Percentiles rank a stretch among this genome's conserved stretches.
phyloP scores from a whole-genome alignment of 805 yeast genomes.

The Priceomyces melissophilus region DNA sequence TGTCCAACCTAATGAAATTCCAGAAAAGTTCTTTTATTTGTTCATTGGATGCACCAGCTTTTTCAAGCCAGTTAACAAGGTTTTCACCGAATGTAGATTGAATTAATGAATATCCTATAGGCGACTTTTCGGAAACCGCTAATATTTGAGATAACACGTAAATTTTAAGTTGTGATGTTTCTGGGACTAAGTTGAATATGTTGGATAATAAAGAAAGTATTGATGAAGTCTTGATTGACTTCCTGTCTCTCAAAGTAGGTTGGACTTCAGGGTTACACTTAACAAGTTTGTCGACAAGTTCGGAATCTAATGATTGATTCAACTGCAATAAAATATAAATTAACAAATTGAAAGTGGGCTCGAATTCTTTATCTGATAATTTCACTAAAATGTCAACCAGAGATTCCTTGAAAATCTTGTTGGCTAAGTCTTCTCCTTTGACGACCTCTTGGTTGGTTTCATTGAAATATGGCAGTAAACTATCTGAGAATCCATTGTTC shows the following conservation, averaged over 20 bases:
- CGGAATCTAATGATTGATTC: conserved; percentile 23
- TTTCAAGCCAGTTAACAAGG: conserved; percentile 34
- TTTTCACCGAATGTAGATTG: conserved; percentile 34
- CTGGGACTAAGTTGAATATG: conserved; percentile 40
- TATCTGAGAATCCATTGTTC: conserved; percentile 24
- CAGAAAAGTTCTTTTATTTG: conserved; percentile 32
- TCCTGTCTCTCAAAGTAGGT: conserved; percentile 43
- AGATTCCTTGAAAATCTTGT: conserved; percentile 25
- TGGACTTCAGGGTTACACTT: conserved; percentile 32
- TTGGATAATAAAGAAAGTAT: conserved; percentile 39
- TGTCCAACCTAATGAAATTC: conserved; percentile 36
- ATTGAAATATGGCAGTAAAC: conserved; percentile 19
- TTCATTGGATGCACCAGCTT: conserved; percentile 27
- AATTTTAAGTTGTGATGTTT: conserved; percentile 27
- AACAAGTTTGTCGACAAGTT: conserved; percentile 22
- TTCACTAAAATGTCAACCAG: conserved; percentile 26
- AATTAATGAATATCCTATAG: conserved; percentile 30
- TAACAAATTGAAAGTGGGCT: conserved; percentile 42
- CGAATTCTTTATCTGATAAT: conserved; percentile 43
- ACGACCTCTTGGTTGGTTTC: conserved; percentile 20
- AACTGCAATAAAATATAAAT: conserved; percentile 32
- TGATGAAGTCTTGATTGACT: conserved; percentile 38
- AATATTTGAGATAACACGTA: conserved; percentile 30
- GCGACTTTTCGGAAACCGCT: conserved; percentile 25
- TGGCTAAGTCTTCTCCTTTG: conserved; percentile 26